phyloP scores from a whole-genome alignment of 2,329 filamentous ascomycete genomes.

The Fusarium graminum region DNA sequence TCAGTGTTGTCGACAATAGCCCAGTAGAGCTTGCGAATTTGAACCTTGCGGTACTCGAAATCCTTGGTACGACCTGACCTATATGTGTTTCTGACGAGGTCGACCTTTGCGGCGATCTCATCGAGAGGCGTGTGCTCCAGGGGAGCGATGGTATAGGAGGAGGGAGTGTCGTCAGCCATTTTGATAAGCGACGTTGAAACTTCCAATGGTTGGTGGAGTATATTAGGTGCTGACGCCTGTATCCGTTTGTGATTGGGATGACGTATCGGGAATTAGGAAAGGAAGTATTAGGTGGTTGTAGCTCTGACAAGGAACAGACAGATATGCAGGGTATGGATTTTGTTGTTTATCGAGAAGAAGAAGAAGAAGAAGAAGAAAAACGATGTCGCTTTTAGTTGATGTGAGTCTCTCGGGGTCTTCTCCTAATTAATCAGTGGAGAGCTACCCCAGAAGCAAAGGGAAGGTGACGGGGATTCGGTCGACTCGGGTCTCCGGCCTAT shows the following conservation, averaged over 20 bases:
- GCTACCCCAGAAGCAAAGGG: conserved; percentile 8
- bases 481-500: conserved; percentile 7
- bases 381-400: not conserved
- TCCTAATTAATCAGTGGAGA: conserved; percentile 29
- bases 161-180: conserved; percentile 56
- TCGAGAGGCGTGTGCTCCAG: conserved; percentile 75
- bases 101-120: conserved; percentile 72
- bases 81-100: conserved; percentile 76
- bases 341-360: not conserved
- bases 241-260: conserved; percentile 1
- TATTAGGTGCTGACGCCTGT: conserved; percentile 29
- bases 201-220: conserved; percentile 24
- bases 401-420: conserved; percentile 4
- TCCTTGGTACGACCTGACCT: conserved; percentile 84
- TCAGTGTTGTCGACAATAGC: conserved; percentile 82
- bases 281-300: not conserved
- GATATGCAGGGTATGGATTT: not conserved
- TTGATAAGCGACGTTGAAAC: conserved; percentile 17
- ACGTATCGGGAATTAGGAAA: conserved; percentile 1
- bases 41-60: conserved; percentile 82
- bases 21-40: conserved; percentile 97
- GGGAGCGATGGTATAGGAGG: conserved; percentile 57
- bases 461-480: conserved; percentile 16
- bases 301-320: not conserved
- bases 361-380: not conserved